Evolutionary conservation across 495 filamentous ascomycete species (phyloP).

Genomic region (Trichoderma gamsii): DNA sequence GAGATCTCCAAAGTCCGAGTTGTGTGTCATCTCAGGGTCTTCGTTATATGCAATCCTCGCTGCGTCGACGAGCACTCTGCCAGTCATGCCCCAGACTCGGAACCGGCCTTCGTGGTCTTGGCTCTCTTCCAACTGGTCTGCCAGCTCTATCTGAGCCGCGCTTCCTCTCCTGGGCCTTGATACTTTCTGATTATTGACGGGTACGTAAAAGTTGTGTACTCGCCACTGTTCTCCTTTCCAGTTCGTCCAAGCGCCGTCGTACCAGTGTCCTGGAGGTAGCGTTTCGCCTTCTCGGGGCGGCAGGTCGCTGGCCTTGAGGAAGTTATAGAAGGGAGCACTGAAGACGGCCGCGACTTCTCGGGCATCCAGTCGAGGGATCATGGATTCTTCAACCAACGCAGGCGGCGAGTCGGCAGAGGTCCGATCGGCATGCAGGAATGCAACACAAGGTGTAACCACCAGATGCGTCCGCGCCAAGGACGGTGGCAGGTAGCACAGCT

Average conservation of each 20-base stretch:
- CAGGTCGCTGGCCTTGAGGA: conserved; percentile 51
- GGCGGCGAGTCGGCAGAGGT: conserved; percentile 26
- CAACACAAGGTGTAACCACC: conserved; percentile 79
- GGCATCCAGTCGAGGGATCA: conserved; percentile 75
- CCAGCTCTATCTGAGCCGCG: conserved; percentile 23
- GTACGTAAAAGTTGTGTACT: conserved; percentile 88
- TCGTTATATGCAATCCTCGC: conserved; percentile 74
- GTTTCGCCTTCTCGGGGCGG: conserved; percentile 24
- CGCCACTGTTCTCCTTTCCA: conserved; percentile 60
- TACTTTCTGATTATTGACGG: conserved; percentile 55
- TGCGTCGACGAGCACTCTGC: conserved; percentile 77
- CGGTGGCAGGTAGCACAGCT: conserved; percentile 74
- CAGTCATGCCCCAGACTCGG: conserved; percentile 89
- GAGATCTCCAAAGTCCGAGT: conserved; percentile 76
- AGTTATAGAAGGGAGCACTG: conserved; percentile 72
- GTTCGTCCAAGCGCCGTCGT: conserved; percentile 58
- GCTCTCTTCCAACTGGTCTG: conserved; percentile 36
- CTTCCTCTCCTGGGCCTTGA: conserved; percentile 41
- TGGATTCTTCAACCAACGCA: conserved; percentile 55
- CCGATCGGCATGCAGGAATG: conserved; percentile 62
- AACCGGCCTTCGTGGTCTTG: conserved; percentile 52
- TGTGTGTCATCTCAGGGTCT: conserved; percentile 79
- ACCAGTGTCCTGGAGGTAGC: conserved; percentile 57
- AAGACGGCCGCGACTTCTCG: conserved; percentile 90
- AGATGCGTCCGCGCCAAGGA: conserved; percentile 76